These are phyloP conservation scores for Cystobasidium tubakii DNA, from an alignment of 768 basidiomycete genomes.

Conservation along the genomic window DNA sequence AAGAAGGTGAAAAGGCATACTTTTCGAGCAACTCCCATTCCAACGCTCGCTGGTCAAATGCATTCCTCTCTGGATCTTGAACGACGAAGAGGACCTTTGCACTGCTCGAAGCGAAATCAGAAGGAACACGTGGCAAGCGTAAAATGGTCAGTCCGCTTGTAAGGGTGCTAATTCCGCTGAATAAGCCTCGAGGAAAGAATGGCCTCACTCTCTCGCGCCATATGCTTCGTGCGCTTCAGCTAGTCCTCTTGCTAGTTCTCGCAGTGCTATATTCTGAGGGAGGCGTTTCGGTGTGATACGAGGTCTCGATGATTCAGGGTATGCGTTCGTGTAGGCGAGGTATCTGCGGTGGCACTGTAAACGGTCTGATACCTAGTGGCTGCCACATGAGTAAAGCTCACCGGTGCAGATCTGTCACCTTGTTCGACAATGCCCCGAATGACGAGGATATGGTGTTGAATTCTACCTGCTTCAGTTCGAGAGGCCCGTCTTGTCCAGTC, in stretches of 20 bases:
- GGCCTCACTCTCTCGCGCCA: conserved; percentile 44
- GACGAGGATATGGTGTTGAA: conserved; percentile 95
- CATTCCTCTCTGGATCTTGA: conserved; percentile 79
- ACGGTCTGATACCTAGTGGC: conserved; percentile 57
- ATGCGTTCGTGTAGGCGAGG: conserved; percentile 46
- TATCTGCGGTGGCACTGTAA: conserved; percentile 59
- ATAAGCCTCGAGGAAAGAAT: conserved; percentile 31
- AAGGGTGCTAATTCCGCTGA: neutral
- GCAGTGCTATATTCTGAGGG: conserved; percentile 66
- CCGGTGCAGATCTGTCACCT: conserved; percentile 67
- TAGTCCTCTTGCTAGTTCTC: conserved; percentile 67
- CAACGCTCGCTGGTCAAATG: conserved; percentile 84
- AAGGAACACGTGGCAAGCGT: too few species aligned
- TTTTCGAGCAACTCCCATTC: conserved; percentile 78
- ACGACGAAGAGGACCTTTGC: conserved; percentile 77
- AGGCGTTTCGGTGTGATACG: conserved; percentile 58
- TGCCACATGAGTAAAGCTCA: conserved; percentile 47
- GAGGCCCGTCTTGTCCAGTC: conserved; percentile 46
- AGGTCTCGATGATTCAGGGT: conserved; percentile 48
- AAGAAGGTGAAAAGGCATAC: conserved; percentile 52
- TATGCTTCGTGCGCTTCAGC: conserved; percentile 75
- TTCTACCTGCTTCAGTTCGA: conserved; percentile 85
- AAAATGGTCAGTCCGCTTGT: too few species aligned
- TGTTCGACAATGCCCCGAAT: conserved; percentile 73
- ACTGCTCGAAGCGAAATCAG: conserved; percentile 45